A percentile compares a stretch with the other conserved stretches of the same genome.
Evolutionary conservation across 2,329 filamentous ascomycete species (phyloP).

Genomic region (Lachnellula willkommii): DNA sequence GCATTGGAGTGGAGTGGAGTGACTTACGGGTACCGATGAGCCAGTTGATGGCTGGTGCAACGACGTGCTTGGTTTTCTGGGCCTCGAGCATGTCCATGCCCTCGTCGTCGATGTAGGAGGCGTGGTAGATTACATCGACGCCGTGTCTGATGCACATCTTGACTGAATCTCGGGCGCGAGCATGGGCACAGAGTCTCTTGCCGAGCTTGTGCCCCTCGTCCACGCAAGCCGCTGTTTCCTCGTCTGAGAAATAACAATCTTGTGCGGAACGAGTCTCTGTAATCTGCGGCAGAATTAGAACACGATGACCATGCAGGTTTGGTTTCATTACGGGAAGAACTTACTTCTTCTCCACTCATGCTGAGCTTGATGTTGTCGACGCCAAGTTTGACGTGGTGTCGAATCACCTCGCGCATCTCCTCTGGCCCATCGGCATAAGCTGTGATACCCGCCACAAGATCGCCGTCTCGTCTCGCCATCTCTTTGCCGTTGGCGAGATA

Average conservation of each 20-base stretch:
- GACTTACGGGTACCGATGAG: conserved; percentile 32
- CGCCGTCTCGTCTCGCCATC: conserved; percentile 41
- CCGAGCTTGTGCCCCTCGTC: conserved; percentile 39
- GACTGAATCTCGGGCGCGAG: conserved; percentile 39
- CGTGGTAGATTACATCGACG: conserved; percentile 44
- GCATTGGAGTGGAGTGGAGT: not conserved
- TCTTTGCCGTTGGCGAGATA: conserved; percentile 45
- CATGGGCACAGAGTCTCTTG: conserved; percentile 39
- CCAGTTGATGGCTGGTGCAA: conserved; percentile 40
- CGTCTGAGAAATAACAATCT: conserved; percentile 41
- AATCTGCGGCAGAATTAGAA: conserved; percentile 8
- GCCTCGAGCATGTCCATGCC: conserved; percentile 36
- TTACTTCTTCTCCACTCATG: conserved; percentile 32
- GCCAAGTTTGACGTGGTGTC: conserved; percentile 34
- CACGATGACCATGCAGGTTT: not conserved
- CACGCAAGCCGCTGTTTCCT: conserved; percentile 42
- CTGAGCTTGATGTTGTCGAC: conserved; percentile 42
- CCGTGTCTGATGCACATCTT: conserved; percentile 40
- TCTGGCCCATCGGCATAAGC: conserved; percentile 35
- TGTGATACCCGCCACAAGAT: conserved; percentile 36
- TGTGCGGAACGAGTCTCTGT: conserved; percentile 34
- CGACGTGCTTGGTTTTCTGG: conserved; percentile 36
- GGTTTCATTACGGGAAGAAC: not conserved
- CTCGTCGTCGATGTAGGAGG: conserved; percentile 38
- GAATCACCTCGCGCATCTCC: conserved; percentile 38